Base-by-base conservation (phyloP, 192 early-diverging fungal genomes). In the Backusella tarrabulga region DNA sequence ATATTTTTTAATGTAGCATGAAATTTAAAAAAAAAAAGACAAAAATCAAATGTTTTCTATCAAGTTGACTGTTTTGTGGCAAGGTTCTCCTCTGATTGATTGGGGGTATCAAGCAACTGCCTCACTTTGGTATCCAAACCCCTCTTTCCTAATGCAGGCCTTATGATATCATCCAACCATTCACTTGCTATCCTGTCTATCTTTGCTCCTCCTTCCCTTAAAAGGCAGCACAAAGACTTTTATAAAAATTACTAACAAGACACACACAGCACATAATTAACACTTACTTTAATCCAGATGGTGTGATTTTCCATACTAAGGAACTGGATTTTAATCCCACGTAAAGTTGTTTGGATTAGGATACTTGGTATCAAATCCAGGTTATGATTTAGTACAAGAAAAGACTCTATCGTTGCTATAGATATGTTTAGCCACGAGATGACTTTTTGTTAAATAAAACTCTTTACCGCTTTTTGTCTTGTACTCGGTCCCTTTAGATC, bases 111-210 rank as follows among this genome's bases (percentile, higher is more conserved):
- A 63, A 63, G 56, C 26, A 63, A n/a, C 26, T 4, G 21, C 0
- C 26, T 63, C 12, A 63, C 23, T 63, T 29, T 63, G 23, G 23
- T 12, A 29, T 63, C 56, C 29, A 63, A 63, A 5, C 56, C 56
- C n/a, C 56, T 63, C 26, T 63, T 63, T 29, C 56, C 56, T 29
- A 63, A 63, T 29, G 56, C 56, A 63, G 56, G 56, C 4, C 26
- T 63, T 63, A 63, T 63, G 19, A 63, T 63, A 63, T 63, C 4
- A 63, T 63, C 23, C 26, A 63, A n/a, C 56, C 56, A 63, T 63
- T 63, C 23, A 63, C 88, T 95, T 72, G 95, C 94, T 87, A 92
- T 92, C 56, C 95, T 97, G 77, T 97, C 96, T n/a, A 96, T 95
- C 17, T 95, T 96, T 75, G 97, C 95, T 72, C 98, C 98, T 84